phyloP scores from a whole-genome alignment of 2,329 filamentous ascomycete species.

The Metarhizium album region DNA sequence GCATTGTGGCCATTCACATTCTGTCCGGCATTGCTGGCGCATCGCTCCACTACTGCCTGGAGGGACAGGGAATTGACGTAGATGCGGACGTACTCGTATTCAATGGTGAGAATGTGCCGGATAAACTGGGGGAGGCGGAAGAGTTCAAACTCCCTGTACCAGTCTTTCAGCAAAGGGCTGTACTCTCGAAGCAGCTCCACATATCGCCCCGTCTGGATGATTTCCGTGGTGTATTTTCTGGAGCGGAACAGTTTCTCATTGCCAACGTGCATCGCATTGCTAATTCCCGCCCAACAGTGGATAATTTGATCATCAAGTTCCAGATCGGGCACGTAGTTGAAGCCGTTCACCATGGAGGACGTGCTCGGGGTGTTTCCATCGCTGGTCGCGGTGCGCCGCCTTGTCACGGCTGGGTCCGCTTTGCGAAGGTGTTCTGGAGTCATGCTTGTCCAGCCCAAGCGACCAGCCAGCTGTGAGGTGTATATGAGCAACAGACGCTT shows the following conservation, averaged over 20 bases:
- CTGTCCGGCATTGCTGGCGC: constrained; percentile 60
- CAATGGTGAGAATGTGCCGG: constrained; percentile 74
- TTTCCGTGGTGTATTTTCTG: constrained; percentile 74
- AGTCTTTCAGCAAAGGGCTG: constrained; percentile 64
- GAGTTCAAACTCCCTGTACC: constrained; percentile 74
- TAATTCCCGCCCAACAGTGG: constrained; percentile 90
- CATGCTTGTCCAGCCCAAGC: constrained; percentile 89
- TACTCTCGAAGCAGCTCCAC: constrained; percentile 72
- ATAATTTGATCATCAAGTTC: constrained; percentile 60
- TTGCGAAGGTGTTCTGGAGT: constrained; percentile 58
- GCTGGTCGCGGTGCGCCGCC: constrained; percentile 36
- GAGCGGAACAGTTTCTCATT: constrained; percentile 85
- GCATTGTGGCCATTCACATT: constrained; percentile 27
- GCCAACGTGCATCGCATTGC: constrained; percentile 80
- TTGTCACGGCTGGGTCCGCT: constrained; percentile 44
- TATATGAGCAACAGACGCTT: constrained; percentile 84
- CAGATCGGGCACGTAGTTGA: constrained; percentile 56
- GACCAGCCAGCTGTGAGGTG: constrained; percentile 83
- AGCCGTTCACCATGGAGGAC: constrained; percentile 44
- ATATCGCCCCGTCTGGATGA: constrained; percentile 81
- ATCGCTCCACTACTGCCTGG: constrained; percentile 89
- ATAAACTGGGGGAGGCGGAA: constrained; percentile 57
- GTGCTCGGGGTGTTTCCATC: constrained; percentile 52
- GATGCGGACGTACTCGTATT: constrained; percentile 90
- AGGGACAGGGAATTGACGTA: constrained; percentile 91